phyloP scores from a whole-genome alignment of 352 stramenopile species.

The Bremia lactucae region DNA sequence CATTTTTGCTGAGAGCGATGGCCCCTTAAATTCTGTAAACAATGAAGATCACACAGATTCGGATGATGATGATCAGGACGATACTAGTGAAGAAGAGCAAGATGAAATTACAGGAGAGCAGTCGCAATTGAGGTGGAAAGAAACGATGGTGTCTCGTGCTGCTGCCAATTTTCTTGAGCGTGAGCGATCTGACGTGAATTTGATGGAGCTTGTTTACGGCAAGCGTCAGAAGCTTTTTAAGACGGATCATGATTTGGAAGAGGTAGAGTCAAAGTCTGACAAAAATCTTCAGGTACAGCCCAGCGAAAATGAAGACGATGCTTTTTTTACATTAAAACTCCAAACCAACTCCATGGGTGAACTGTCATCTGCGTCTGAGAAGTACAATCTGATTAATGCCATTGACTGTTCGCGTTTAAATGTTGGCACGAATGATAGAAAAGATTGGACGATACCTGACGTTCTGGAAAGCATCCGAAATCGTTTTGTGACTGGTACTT shows the following conservation, averaged over 20 bases:
- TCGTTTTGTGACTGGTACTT: constrained; percentile 96
- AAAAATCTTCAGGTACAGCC: constrained; percentile 16
- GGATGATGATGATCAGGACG: constrained; percentile 26
- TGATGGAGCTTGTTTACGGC: constrained; percentile 89
- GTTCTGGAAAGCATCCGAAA: constrained; percentile 77
- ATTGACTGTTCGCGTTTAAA: constrained; percentile 80
- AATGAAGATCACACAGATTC: constrained; percentile 21
- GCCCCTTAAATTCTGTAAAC: constrained; percentile 10
- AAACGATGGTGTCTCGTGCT: constrained; percentile 75
- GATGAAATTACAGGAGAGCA: constrained; percentile 39
- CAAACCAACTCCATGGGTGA: constrained; percentile 26
- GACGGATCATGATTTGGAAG: constrained; percentile 58
- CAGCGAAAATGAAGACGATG: constrained; percentile 55
- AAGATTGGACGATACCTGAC: constrained; percentile 67
- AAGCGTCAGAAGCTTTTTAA: constrained; percentile 73
- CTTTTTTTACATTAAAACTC: constrained; percentile 72
- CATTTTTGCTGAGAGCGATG: constrained; percentile 61
- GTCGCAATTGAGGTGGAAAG: constrained; percentile 79
- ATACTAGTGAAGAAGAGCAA: constrained; percentile 33
- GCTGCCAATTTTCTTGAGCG: constrained; percentile 80
- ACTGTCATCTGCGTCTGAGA: constrained; percentile 27
- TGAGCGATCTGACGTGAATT: constrained; percentile 70
- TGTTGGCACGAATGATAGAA: constrained; percentile 45
- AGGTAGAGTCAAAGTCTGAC: constrained; percentile 29
- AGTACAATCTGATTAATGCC: constrained; percentile 58